Evolutionary conservation across 2,329 filamentous ascomycete species (phyloP).

Genomic region (Botrytis aclada): DNA sequence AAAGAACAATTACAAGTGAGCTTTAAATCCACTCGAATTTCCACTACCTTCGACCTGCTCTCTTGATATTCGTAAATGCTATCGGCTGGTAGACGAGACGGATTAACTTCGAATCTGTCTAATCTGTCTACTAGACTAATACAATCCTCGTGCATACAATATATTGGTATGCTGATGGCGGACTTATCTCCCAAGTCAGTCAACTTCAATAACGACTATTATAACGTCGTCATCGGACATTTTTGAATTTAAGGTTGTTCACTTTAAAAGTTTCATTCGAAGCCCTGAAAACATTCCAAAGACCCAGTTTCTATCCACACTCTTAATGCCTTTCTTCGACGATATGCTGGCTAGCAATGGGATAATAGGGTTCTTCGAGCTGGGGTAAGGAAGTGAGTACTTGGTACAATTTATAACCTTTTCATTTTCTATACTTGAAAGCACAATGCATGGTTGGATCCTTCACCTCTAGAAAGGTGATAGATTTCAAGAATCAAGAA

Average conservation of each 20-base stretch:
- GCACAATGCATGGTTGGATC: neutral
- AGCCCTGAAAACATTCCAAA: neutral
- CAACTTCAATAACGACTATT: neutral
- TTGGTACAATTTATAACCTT: neutral
- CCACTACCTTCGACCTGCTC: neutral
- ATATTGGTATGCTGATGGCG: neutral
- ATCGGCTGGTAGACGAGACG: neutral
- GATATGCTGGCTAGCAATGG: neutral
- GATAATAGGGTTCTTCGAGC: neutral
- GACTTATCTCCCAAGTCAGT: neutral
- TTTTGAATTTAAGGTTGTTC: constrained; percentile 4
- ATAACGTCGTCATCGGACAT: constrained; percentile 7
- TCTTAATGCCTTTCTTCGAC: neutral
- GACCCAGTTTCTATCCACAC: neutral
- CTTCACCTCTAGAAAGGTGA: neutral
- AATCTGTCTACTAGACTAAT: neutral
- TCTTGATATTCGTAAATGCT: neutral
- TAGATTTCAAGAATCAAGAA: neutral
- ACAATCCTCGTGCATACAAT: neutral
- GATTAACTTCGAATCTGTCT: neutral
- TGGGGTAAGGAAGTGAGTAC: neutral
- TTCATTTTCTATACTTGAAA: neutral
- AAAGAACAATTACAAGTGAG: neutral
- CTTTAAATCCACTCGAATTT: neutral
- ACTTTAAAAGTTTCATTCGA: neutral